Percentiles rank a stretch among this genome's conserved stretches.
Conservation (phyloP, 441 rosid species). For the Erysimum pusillum region DNA sequence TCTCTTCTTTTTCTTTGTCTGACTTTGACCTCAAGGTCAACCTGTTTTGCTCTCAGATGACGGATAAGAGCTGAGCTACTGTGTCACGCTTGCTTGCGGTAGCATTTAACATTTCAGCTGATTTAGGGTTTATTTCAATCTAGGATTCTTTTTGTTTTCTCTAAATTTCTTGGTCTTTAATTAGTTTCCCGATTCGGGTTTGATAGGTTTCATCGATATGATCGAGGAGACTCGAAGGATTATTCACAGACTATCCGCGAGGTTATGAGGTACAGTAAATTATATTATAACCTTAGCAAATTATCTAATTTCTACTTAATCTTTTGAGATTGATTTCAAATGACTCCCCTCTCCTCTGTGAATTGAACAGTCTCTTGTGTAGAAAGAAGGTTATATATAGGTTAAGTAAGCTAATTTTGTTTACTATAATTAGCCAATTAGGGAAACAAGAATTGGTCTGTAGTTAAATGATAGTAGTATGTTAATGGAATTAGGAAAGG, state of each 20-base stretch:
- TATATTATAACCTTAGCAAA: background rate
- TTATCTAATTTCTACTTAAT: background rate
- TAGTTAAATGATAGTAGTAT: conserved; percentile 1
- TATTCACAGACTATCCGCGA: background rate
- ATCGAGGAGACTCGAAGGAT: conserved; percentile 21
- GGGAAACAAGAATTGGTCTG: background rate
- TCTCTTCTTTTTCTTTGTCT: background rate
- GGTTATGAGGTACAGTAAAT: background rate
- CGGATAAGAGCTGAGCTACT: conserved; percentile 12
- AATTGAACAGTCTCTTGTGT: background rate
- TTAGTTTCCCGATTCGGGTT: background rate
- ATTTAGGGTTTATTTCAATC: conserved; percentile 9
- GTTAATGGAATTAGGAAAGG: conserved; percentile 44
- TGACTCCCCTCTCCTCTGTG: background rate
- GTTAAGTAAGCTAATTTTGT: conserved; percentile 6
- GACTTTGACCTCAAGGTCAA: conserved; percentile 19
- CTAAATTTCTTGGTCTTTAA: background rate
- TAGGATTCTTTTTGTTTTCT: background rate
- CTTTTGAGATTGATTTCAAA: background rate
- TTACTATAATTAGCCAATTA: background rate
- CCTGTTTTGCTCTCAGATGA: conserved; percentile 12
- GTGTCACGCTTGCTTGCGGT: conserved; percentile 26
- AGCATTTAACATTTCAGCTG: conserved; percentile 1
- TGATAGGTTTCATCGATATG: conserved; percentile 11
- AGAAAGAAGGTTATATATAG: background rate